Evolutionary conservation across 148 eudicot genomes (phyloP).

Genomic region (Persicaria tinctoria): DNA sequence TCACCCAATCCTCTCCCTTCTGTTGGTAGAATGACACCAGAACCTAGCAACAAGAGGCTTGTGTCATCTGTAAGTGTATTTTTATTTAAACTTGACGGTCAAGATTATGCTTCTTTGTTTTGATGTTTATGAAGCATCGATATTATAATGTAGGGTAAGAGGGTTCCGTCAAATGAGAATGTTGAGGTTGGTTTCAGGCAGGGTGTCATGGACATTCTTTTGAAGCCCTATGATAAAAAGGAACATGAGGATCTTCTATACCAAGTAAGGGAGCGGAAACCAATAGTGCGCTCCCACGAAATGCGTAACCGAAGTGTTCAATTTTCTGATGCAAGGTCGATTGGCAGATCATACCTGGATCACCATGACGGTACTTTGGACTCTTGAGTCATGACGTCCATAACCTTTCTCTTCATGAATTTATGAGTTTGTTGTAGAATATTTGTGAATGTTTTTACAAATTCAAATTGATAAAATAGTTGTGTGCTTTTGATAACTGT

Average conservation of each 20-base stretch:
- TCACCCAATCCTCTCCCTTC: not conserved
- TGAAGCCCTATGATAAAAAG: slow-evolving; percentile 1
- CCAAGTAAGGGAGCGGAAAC: not conserved
- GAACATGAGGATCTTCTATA: not conserved
- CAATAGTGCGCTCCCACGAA: not conserved
- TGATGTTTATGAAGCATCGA: not conserved
- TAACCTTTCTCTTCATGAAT: not conserved
- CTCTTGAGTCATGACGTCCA: not conserved
- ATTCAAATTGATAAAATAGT: not conserved
- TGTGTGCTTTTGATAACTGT: not conserved
- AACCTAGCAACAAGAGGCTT: not conserved
- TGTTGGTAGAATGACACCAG: not conserved
- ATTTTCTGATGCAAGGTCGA: not conserved
- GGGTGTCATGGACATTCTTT: not conserved
- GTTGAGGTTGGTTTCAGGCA: not conserved
- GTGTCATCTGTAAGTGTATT: not conserved
- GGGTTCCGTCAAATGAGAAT: not conserved
- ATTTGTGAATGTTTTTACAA: not conserved
- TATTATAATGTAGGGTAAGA: not conserved
- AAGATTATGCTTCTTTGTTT: not conserved
- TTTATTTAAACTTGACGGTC: not conserved
- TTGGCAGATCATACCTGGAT: slow-evolving; percentile 7
- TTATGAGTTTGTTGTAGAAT: not conserved
- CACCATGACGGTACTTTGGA: not conserved
- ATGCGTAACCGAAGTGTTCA: not conserved